Evolutionary conservation across 2,329 filamentous ascomycete genomes (phyloP).

Genomic region (Huntiella moniliformis): DNA sequence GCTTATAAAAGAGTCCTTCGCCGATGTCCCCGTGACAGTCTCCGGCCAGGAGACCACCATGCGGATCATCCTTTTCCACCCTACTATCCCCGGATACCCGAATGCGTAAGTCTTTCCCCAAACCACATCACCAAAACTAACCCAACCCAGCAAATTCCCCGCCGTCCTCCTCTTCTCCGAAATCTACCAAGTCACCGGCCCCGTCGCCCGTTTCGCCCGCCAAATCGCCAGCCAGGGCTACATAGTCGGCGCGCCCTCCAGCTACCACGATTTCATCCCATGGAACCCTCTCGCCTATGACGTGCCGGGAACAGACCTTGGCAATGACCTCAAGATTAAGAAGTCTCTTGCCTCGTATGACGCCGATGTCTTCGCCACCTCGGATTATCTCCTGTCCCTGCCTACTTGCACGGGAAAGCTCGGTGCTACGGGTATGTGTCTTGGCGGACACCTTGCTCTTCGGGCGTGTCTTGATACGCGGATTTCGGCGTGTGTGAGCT

Average conservation of each 20-base stretch:
- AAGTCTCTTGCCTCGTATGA: slow-evolving; percentile 82
- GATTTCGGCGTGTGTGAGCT: slow-evolving; percentile 61
- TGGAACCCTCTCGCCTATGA: slow-evolving; percentile 74
- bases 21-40: slow-evolving; percentile 30
- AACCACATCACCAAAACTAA: background rate
- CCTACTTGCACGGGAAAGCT: slow-evolving; percentile 66
- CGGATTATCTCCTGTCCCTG: slow-evolving; percentile 51
- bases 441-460: slow-evolving; percentile 68
- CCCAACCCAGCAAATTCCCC: slow-evolving; percentile 43
- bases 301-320: slow-evolving; percentile 66
- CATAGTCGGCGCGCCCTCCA: slow-evolving; percentile 77
- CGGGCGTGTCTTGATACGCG: slow-evolving; percentile 51
- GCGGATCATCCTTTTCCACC: slow-evolving; percentile 81
- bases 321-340: slow-evolving; percentile 69
- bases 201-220: slow-evolving; percentile 71
- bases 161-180: slow-evolving; percentile 81
- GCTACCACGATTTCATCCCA: slow-evolving; percentile 83
- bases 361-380: slow-evolving; percentile 48
- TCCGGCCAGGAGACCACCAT: slow-evolving; percentile 35
- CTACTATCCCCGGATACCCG: slow-evolving; percentile 66
- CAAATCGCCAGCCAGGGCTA: slow-evolving; percentile 88
- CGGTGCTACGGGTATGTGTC: slow-evolving; percentile 74
- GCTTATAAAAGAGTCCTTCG: slow-evolving; percentile 35
- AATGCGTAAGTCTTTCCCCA: slow-evolving; percentile 43
- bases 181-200: slow-evolving; percentile 94